phyloP scores from a whole-genome alignment of 805 yeast genomes.

The Dipodascus albidus region DNA sequence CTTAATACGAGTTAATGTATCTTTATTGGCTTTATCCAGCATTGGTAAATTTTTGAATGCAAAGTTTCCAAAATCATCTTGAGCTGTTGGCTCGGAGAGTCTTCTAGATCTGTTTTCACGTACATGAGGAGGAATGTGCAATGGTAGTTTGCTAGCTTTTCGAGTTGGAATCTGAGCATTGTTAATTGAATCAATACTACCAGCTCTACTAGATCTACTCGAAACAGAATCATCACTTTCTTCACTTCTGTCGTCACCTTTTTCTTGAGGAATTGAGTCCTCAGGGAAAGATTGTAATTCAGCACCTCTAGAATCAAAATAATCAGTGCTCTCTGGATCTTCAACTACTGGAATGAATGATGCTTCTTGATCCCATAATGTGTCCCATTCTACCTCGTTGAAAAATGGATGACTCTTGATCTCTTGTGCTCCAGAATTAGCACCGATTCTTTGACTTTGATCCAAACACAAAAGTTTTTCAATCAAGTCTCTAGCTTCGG shows the following conservation, averaged over 20 bases:
- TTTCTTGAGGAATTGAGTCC: constrained; percentile 23
- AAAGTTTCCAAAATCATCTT: constrained; percentile 73
- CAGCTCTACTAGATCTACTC: constrained; percentile 12
- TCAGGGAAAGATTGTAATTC: constrained; percentile 49
- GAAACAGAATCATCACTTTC: constrained; percentile 25
- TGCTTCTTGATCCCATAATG: constrained; percentile 54
- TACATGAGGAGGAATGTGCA: constrained; percentile 42
- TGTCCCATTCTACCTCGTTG: constrained; percentile 59
- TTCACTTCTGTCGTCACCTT: constrained; percentile 9
- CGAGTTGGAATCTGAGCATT: background rate
- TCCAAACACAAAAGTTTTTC: constrained; percentile 47
- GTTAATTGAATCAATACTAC: background rate
- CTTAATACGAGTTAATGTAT: constrained; percentile 76
- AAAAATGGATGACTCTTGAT: constrained; percentile 74
- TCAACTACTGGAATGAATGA: constrained; percentile 73
- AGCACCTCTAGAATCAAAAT: constrained; percentile 88
- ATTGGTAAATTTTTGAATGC: constrained; percentile 82
- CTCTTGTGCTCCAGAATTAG: constrained; percentile 58
- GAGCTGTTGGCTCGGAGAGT: constrained; percentile 54
- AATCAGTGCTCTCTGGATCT: constrained; percentile 80
- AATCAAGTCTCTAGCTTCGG: constrained; percentile 67
- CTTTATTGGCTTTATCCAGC: constrained; percentile 87
- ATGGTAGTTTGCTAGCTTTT: constrained; percentile 22
- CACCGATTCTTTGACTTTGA: constrained; percentile 60
- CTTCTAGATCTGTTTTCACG: constrained; percentile 61